These are phyloP conservation scores for Uromyces viciae-fabae DNA, from an alignment of 1,284 basidiomycete genomes.

Conservation along the genomic window DNA sequence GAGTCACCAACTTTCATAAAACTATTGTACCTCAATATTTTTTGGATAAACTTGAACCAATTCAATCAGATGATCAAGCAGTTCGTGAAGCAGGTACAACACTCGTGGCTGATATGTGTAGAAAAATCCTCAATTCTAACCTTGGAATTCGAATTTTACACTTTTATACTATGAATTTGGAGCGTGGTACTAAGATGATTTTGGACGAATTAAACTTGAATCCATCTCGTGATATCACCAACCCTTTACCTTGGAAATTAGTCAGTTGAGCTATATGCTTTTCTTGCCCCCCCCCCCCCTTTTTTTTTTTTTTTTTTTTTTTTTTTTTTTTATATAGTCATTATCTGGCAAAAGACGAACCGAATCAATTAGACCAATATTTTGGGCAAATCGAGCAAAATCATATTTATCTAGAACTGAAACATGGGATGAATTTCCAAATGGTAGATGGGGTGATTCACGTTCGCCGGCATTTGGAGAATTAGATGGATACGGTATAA, in stretches of 20 bases:
- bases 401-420: slow-evolving; percentile 78
- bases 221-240: slow-evolving; percentile 76
- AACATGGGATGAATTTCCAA: slow-evolving; percentile 78
- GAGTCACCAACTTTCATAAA: slow-evolving; percentile 83
- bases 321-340: slow-evolving; percentile 59
- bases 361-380: slow-evolving; percentile 89
- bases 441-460: slow-evolving; percentile 58
- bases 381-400: slow-evolving; percentile 88
- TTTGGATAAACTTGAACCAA: slow-evolving; percentile 68
- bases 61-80: slow-evolving; percentile 59
- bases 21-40: slow-evolving; percentile 71
- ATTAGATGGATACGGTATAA: slow-evolving; percentile 55
- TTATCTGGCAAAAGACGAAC: slow-evolving; percentile 80
- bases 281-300: not conserved
- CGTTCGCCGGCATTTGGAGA: slow-evolving; percentile 57
- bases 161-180: slow-evolving; percentile 55
- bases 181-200: slow-evolving; percentile 77
- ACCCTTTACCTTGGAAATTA: slow-evolving; percentile 62
- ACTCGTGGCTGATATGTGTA: slow-evolving; percentile 49
- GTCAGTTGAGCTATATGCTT: slow-evolving; percentile 56
- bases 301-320: slow-evolving; percentile 47
- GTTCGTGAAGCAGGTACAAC: slow-evolving; percentile 49
- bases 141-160: slow-evolving; percentile 49
- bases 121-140: slow-evolving; percentile 47
- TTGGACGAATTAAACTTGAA: slow-evolving; percentile 73